Evolutionary conservation across 73 alveolate species (phyloP).

Genomic region (Paramecium biaurelia): DNA sequence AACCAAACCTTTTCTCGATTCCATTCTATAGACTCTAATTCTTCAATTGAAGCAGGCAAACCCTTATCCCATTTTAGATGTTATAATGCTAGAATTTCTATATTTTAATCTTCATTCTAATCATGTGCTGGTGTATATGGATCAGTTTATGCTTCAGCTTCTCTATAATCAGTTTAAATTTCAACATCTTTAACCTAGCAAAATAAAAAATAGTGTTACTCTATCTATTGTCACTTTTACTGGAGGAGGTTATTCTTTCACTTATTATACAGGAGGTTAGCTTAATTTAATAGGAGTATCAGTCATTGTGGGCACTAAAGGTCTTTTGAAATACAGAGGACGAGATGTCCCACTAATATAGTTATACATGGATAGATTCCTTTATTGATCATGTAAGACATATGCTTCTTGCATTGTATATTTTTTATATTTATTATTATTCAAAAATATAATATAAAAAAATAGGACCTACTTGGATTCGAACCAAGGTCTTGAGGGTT

Average conservation of each 20-base stretch:
- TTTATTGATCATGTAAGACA: background rate
- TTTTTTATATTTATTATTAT: background rate
- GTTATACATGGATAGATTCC: background rate
- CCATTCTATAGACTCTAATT: conserved; percentile 95
- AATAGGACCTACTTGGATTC: conserved; percentile 58
- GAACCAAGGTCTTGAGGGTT: conserved; percentile 61
- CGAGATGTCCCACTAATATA: conserved; percentile 11
- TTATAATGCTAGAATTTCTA: conserved; percentile 92
- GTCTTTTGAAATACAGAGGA: conserved; percentile 68
- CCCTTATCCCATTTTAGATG: conserved; percentile 94
- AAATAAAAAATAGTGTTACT: conserved; percentile 19
- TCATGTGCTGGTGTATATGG: conserved; percentile 96
- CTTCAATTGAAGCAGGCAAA: conserved; percentile 97
- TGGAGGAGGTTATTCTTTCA: conserved; percentile 32
- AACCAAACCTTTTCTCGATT: conserved; percentile 96
- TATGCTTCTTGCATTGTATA: background rate
- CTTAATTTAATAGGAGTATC: conserved; percentile 59
- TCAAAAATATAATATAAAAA: background rate
- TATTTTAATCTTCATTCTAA: conserved; percentile 87
- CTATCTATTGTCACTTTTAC: conserved; percentile 45
- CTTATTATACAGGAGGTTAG: conserved; percentile 44
- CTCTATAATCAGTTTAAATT: conserved; percentile 84
- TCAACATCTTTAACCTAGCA: conserved; percentile 65
- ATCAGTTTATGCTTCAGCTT: conserved; percentile 96
- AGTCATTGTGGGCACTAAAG: conserved; percentile 65